A percentile compares a stretch with the other conserved stretches of the same genome.
phyloP scores from a whole-genome alignment of 768 basidiomycete species.

The Phylloporus arenicola region DNA sequence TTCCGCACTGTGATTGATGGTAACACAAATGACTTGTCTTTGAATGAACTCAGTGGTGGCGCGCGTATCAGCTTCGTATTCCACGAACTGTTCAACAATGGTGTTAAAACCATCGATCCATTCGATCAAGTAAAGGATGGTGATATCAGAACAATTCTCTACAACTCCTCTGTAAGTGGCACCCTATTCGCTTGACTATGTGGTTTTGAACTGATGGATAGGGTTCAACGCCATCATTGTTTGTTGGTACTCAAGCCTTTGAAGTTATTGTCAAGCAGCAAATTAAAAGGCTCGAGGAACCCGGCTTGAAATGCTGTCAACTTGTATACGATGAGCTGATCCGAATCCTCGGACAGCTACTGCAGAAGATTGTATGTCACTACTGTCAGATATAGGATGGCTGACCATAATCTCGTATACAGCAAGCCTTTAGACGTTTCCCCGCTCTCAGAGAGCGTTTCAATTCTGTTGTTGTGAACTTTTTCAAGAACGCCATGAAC shows the following conservation, averaged over 20 bases:
- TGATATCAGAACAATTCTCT: constrained; percentile 91
- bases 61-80: constrained; percentile 98
- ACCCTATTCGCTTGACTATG: background rate
- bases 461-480: constrained; percentile 92
- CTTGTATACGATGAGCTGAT: constrained; percentile 97
- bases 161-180: constrained; percentile 87
- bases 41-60: constrained; percentile 98
- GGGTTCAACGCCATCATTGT: constrained; percentile 94
- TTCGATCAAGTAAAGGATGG: constrained; percentile 99
- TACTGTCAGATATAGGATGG: background rate
- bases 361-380: constrained; percentile 79
- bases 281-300: constrained; percentile 95
- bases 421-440: constrained; percentile 96
- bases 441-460: constrained; percentile 96
- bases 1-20: constrained; percentile 97
- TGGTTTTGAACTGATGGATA: constrained; percentile 25
- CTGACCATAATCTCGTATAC: constrained; percentile 7
- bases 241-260: constrained; percentile 95
- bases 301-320: constrained; percentile 87
- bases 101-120: constrained; percentile 92
- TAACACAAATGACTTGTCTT: constrained; percentile 88
- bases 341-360: constrained; percentile 86
- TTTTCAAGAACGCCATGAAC: constrained; percentile 90
- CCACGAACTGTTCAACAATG: constrained; percentile 97
- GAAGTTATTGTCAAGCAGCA: constrained; percentile 99